These are phyloP conservation scores for Chaetomium tenue DNA, from an alignment of 495 filamentous ascomycete genomes.

Conservation along the genomic window DNA sequence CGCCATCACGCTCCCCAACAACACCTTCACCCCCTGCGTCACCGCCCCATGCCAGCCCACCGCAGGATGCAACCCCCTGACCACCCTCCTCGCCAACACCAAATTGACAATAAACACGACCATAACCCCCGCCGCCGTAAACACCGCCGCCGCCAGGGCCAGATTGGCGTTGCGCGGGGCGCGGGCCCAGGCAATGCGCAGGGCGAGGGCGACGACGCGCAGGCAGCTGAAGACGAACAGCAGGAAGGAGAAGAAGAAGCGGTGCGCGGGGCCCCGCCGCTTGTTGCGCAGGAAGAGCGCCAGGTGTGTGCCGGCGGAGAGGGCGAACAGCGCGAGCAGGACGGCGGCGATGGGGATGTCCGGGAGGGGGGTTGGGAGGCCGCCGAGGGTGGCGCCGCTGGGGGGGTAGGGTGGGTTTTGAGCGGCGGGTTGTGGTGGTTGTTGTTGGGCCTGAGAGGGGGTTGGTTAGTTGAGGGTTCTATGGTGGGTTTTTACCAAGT, in stretches of 20 bases:
- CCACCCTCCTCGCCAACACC: conserved; percentile 70
- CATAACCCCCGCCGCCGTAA: conserved; percentile 71
- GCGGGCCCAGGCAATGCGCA: conserved; percentile 62
- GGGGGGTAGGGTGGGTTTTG: conserved; percentile 37
- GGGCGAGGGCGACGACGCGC: conserved; percentile 59
- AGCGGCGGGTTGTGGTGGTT: too few species aligned
- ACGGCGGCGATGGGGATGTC: conserved; percentile 65
- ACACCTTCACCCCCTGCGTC: conserved; percentile 46
- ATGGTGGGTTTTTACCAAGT: too few species aligned
- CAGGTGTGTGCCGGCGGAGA: conserved; percentile 58
- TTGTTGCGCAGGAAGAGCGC: conserved; percentile 59
- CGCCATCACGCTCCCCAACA: conserved; percentile 59
- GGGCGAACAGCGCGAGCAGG: conserved; percentile 65
- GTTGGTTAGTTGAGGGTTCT: neutral
- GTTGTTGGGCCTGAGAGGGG: conserved; percentile 7
- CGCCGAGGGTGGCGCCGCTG: conserved; percentile 54
- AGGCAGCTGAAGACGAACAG: conserved; percentile 76
- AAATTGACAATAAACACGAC: conserved; percentile 77
- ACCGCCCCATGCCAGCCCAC: conserved; percentile 60
- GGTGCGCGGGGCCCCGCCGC: conserved; percentile 49
- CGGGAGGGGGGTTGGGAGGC: conserved; percentile 50
- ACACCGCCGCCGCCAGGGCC: conserved; percentile 69
- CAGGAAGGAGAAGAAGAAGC: conserved; percentile 66
- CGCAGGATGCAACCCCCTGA: conserved; percentile 67
- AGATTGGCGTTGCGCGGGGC: conserved; percentile 49